Conservation (phyloP, 2,329 filamentous ascomycete genomes). For the Clonostachys sp. region DNA sequence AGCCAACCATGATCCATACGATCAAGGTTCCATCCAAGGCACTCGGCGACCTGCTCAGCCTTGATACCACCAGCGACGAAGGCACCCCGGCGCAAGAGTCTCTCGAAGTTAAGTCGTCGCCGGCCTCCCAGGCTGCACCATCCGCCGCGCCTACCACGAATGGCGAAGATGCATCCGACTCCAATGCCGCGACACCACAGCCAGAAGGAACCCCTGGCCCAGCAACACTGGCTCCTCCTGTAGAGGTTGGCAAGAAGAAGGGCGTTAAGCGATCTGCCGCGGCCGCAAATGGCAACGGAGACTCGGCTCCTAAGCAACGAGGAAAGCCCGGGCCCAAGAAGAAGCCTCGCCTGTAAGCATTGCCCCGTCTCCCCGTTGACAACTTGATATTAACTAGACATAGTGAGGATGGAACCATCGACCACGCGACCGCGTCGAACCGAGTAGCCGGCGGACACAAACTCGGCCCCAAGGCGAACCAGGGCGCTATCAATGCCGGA, state of each 20-base stretch:
- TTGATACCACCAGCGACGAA: conserved; percentile 35
- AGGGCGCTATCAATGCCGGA: conserved; percentile 94
- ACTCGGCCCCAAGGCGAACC: conserved; percentile 92
- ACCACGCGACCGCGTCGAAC: conserved; percentile 44
- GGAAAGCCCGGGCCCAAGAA: conserved; percentile 96
- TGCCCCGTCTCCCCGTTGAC: too few relatives aligned
- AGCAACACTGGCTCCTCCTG: conserved; percentile 54
- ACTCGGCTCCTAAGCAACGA: conserved; percentile 63
- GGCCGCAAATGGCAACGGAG: conserved; percentile 56
- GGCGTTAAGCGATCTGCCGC: conserved; percentile 66
- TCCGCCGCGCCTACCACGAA: conserved; percentile 31
- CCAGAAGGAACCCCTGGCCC: conserved; percentile 51
- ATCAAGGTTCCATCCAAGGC: conserved; percentile 45
- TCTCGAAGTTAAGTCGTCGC: conserved; percentile 36
- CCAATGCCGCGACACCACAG: conserved; percentile 54
- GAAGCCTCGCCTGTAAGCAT: conserved; percentile 84
- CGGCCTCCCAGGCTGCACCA: conserved; percentile 30
- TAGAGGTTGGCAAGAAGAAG: conserved; percentile 68
- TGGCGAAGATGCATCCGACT: conserved; percentile 54
- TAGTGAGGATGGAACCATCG: conserved; percentile 60
- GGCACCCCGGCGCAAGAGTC: conserved; percentile 27
- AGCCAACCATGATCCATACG: conserved; percentile 38
- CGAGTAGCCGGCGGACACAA: conserved; percentile 63
- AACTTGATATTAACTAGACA: neutral
- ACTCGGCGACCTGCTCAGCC: conserved; percentile 45